phyloP scores from a whole-genome alignment of 495 filamentous ascomycete species.

The Podospora fimiseda region DNA sequence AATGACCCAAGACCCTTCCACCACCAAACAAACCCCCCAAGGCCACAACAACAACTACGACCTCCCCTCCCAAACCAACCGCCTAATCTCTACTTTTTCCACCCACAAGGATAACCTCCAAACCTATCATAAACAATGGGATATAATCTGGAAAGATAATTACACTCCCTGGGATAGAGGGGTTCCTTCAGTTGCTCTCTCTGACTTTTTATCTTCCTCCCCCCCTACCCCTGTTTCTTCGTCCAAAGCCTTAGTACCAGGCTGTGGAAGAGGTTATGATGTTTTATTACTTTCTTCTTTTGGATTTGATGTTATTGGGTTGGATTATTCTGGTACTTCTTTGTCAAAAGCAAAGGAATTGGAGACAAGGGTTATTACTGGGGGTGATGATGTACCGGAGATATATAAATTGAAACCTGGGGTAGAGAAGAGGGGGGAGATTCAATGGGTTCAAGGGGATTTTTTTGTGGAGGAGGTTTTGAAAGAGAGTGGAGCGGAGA shows the following conservation, averaged over 20 bases:
- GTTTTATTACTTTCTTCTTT: slow-evolving; percentile 61
- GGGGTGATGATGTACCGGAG: no score
- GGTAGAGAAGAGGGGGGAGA: slow-evolving; percentile 43
- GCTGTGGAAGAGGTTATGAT: slow-evolving; percentile 74
- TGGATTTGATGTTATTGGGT: slow-evolving; percentile 67
- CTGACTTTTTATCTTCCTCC: slow-evolving; percentile 46
- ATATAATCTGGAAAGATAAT: slow-evolving; percentile 56
- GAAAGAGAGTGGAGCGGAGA: slow-evolving; percentile 35
- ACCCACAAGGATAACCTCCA: slow-evolving; percentile 12
- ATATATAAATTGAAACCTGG: no score
- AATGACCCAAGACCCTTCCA: background rate
- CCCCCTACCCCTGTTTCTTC: slow-evolving; percentile 38
- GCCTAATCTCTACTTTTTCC: slow-evolving; percentile 15
- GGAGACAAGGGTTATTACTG: no score
- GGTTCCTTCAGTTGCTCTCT: slow-evolving; percentile 58
- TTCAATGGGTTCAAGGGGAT: slow-evolving; percentile 59
- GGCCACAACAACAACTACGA: background rate
- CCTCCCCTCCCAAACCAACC: background rate
- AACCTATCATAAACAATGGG: slow-evolving; percentile 48
- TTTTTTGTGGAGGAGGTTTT: slow-evolving; percentile 64
- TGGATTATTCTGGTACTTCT: slow-evolving; percentile 59
- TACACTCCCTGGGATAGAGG: slow-evolving; percentile 67
- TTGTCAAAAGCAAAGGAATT: slow-evolving; percentile 50
- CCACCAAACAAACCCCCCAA: background rate
- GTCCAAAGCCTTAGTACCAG: slow-evolving; percentile 54